Evolutionary conservation across 352 stramenopile species (phyloP).

Genomic region (Pythium folliculosum): DNA sequence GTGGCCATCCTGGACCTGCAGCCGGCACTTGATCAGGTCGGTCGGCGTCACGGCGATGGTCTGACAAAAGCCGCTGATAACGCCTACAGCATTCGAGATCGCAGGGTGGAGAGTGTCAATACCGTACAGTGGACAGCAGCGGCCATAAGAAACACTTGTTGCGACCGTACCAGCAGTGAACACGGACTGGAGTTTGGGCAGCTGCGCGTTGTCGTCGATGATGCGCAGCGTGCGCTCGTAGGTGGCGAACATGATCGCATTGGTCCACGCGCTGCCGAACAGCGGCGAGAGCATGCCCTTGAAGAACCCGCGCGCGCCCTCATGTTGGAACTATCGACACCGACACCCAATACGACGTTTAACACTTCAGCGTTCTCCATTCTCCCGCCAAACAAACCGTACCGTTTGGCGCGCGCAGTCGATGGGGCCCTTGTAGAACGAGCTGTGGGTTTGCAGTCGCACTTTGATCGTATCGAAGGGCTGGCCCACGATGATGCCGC

Average conservation of each 20-base stretch:
- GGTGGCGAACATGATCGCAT: slow-evolving; percentile 84
- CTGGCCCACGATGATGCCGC: slow-evolving; percentile 60
- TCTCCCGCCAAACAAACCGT: not conserved
- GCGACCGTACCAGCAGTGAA: slow-evolving; percentile 47
- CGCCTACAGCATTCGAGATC: slow-evolving; percentile 22
- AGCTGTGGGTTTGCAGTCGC: slow-evolving; percentile 57
- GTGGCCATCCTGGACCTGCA: slow-evolving; percentile 80
- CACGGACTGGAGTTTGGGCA: slow-evolving; percentile 65
- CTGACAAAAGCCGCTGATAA: slow-evolving; percentile 77
- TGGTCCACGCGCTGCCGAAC: slow-evolving; percentile 82
- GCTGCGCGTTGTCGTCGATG: slow-evolving; percentile 56
- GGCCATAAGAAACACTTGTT: not conserved
- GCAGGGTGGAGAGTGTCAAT: too few species aligned
- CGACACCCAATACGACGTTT: not conserved
- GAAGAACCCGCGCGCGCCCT: slow-evolving; percentile 80
- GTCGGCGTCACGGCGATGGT: slow-evolving; percentile 72
- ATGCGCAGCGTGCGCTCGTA: slow-evolving; percentile 73
- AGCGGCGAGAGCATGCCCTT: slow-evolving; percentile 84
- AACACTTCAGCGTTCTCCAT: not conserved
- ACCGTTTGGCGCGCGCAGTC: slow-evolving; percentile 50
- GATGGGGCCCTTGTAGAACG: slow-evolving; percentile 55
- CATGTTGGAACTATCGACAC: slow-evolving; percentile 49
- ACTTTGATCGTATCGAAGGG: slow-evolving; percentile 72
- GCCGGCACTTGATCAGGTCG: slow-evolving; percentile 82
- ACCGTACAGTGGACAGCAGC: too few species aligned